These are phyloP conservation scores for Ophiosphaerella narmari DNA, from an alignment of 2,329 filamentous ascomycete species.

Conservation along the genomic window DNA sequence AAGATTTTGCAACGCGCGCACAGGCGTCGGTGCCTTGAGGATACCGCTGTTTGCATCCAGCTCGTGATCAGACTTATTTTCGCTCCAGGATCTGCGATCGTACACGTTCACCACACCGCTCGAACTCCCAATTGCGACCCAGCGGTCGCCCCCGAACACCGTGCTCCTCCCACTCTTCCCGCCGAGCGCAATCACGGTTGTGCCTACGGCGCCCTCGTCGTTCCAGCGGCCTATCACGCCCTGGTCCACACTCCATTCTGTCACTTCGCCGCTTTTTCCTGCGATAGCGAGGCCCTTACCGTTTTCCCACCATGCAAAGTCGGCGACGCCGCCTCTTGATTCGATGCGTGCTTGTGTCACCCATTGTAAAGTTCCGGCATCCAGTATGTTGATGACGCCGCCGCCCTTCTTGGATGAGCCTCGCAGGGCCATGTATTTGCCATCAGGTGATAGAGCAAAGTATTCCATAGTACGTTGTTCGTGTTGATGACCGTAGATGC, in stretches of 20 bases:
- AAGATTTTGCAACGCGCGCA: conserved; percentile 78
- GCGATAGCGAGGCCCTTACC: conserved; percentile 81
- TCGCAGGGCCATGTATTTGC: conserved; percentile 81
- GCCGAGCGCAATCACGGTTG: conserved; percentile 80
- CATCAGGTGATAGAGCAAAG: conserved; percentile 86
- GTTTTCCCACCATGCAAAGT: conserved; percentile 91
- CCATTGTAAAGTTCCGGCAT: conserved; percentile 84
- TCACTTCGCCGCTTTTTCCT: conserved; percentile 85
- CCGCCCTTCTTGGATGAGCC: conserved; percentile 83
- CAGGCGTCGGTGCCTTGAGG: conserved; percentile 71
- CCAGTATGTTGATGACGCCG: conserved; percentile 84
- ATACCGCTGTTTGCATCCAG: conserved; percentile 53
- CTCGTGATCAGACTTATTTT: conserved; percentile 23
- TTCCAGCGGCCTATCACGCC: conserved; percentile 81
- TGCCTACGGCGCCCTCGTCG: conserved; percentile 87
- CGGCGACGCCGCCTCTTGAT: conserved; percentile 79
- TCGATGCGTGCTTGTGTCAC: conserved; percentile 80
- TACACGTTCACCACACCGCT: conserved; percentile 94
- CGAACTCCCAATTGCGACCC: conserved; percentile 85
- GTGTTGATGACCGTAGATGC: conserved; percentile 73
- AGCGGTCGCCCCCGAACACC: conserved; percentile 76
- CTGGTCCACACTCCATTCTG: conserved; percentile 78
- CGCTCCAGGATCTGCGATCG: conserved; percentile 71
- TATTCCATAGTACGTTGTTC: conserved; percentile 91
- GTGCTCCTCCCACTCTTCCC: conserved; percentile 65